These are phyloP conservation scores for Hibiscus trionum DNA, from an alignment of 345 rosid genomes.

Conservation along the genomic window DNA sequence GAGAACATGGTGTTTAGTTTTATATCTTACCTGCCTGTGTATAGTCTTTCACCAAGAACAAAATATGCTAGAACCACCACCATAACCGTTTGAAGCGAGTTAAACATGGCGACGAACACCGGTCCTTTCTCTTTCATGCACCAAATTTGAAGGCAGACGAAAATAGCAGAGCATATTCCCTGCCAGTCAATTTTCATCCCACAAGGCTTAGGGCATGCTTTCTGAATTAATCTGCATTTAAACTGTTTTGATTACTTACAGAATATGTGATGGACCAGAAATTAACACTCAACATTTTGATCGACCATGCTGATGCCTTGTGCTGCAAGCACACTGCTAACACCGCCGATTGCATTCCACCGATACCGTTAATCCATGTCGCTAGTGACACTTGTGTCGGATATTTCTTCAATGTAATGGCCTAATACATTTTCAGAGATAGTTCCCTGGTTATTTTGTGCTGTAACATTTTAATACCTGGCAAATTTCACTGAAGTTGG, in stretches of 20 bases:
- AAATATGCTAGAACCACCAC: constrained; percentile 46
- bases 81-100: constrained; percentile 44
- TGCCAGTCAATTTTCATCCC: too few relatives aligned
- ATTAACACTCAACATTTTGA: constrained; percentile 39
- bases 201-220: too few relatives aligned
- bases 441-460: too few relatives aligned
- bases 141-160: constrained; percentile 39
- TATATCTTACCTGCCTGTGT: constrained; percentile 42
- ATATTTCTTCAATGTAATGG: neutral
- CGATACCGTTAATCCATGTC: constrained; percentile 46
- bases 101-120: constrained; percentile 59
- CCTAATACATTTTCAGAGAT: too few relatives aligned
- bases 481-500: neutral
- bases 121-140: constrained; percentile 55
- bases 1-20: neutral
- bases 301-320: constrained; percentile 40
- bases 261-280: constrained; percentile 48
- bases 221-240: too few relatives aligned
- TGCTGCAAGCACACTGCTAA: constrained; percentile 38
- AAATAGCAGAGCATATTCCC: constrained; percentile 25
- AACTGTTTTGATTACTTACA: constrained; percentile 26
- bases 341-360: constrained; percentile 53
- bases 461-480: neutral
- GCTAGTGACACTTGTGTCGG: constrained; percentile 55
- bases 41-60: constrained; percentile 50